phyloP scores from a whole-genome alignment of 2,329 filamentous ascomycete species.

The Apiospora arundinis region DNA sequence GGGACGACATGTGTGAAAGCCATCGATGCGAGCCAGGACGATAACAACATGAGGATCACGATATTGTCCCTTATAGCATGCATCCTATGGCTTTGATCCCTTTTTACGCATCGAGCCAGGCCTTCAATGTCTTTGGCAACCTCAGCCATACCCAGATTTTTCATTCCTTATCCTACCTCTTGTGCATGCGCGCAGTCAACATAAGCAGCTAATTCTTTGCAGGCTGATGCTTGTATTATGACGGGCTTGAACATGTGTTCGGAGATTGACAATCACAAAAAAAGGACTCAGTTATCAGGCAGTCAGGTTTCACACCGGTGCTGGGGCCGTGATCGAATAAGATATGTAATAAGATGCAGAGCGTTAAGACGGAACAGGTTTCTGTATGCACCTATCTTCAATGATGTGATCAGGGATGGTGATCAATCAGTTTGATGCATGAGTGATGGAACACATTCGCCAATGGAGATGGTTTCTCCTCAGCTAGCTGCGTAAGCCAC shows the following conservation, averaged over 20 bases:
- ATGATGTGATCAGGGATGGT: conserved; percentile 8
- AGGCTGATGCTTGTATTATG: neutral
- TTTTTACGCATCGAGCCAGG: neutral
- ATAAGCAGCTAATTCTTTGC: neutral
- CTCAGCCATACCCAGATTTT: too few relatives aligned
- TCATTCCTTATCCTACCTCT: too few relatives aligned
- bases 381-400: neutral
- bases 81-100: neutral
- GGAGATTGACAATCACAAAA: conserved; percentile 1
- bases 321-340: neutral
- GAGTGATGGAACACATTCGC: neutral
- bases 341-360: neutral
- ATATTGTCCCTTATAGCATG: neutral
- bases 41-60: neutral
- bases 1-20: neutral
- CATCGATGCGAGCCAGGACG: neutral
- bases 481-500: neutral
- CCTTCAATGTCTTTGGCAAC: neutral
- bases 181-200: neutral
- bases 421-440: neutral
- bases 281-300: neutral
- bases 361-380: neutral
- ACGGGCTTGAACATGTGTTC: neutral
- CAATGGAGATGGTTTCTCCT: neutral
- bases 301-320: neutral